Base-by-base conservation (phyloP, 768 basidiomycete genomes). In the Podaxis pistillaris region DNA sequence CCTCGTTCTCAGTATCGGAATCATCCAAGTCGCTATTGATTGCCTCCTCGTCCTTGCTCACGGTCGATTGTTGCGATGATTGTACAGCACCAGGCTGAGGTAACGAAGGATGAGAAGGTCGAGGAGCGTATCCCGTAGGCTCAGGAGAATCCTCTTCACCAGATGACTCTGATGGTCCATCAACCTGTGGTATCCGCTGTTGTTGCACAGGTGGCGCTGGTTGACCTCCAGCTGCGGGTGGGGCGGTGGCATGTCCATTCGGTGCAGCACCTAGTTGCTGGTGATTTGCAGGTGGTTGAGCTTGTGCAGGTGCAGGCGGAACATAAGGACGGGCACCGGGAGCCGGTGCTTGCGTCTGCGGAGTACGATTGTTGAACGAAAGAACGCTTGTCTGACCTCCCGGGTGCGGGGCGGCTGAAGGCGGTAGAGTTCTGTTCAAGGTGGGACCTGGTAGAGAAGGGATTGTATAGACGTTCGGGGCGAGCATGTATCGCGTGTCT, bases 11-110 rank as follows among this genome's bases (percentile, higher is more conserved):
- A 5, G 91, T 90, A 65, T 97, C 96, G 0, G 92, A 92, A 71
- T 98, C 96, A 76, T 99, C 97, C 50, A 99, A 76, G 70, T 99
- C 97, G 60, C 94, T 96, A 69, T 96, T 96, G 73, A 99, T 98
- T 15, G 89, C 91, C 70, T 99, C 96, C 33, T 82, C 81, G 65
- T 90, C 90, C 30, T 62, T 55, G 44, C 15, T 36, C 8, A 37
- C 33, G 28, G 76, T 80, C 1, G 66, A 66, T 33, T 76, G 73
- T 24, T 75, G 67, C 12, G 79, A 67, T 13, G 77, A 66, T 11
- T 71, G 73, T 28, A 74, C 67, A 33, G 74, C 67, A 64, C 78
- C 77, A 4, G 82, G 84, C 69, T 90, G 89, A n/a, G 90, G 90
- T 33, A 91, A 73, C 13, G 89, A 92, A 0, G 90, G 91, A 67